phyloP scores from a whole-genome alignment of 495 filamentous ascomycete genomes.

The Daldinia caldariorum region DNA sequence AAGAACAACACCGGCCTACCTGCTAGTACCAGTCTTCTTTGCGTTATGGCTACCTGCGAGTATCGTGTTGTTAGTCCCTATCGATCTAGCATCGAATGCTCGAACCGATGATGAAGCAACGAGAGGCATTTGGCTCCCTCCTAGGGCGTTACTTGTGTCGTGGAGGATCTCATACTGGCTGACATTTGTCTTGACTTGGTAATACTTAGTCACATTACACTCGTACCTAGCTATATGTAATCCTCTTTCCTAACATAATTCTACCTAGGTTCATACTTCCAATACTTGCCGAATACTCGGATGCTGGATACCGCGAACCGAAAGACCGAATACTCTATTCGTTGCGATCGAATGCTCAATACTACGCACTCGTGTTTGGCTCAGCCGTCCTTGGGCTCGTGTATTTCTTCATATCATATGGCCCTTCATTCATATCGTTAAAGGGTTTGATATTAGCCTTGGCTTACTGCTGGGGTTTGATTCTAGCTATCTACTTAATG shows the following conservation, averaged over 20 bases:
- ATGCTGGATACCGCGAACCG: conserved; percentile 90
- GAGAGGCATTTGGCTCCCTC: conserved; percentile 71
- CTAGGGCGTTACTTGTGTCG: conserved; percentile 75
- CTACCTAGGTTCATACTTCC: conserved; percentile 83
- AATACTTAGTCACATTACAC: conserved; percentile 26
- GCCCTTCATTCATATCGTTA: conserved; percentile 64
- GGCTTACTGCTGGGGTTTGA: conserved; percentile 91
- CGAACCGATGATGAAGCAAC: conserved; percentile 72
- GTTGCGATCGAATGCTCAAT: conserved; percentile 83
- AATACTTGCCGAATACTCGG: conserved; percentile 89
- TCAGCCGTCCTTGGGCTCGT: conserved; percentile 76
- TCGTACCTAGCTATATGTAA: not conserved
- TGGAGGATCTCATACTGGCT: conserved; percentile 98
- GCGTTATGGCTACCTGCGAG: conserved; percentile 90
- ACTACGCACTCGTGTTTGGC: conserved; percentile 81
- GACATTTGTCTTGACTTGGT: conserved; percentile 95
- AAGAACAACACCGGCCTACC: conserved; percentile 87
- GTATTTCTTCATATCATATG: conserved; percentile 84
- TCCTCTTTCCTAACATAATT: conserved; percentile 18
- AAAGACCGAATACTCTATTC: conserved; percentile 83
- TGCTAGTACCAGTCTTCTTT: conserved; percentile 92
- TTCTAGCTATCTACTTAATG: conserved; percentile 95
- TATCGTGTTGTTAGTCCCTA: conserved; percentile 94
- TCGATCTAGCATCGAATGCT: conserved; percentile 90
- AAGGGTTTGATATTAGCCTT: conserved; percentile 91